A percentile compares a stretch with the other conserved stretches of the same genome.
These are phyloP conservation scores for Micractinium sp. DNA, from an alignment of 139 green algal species.

Conservation along the genomic window DNA sequence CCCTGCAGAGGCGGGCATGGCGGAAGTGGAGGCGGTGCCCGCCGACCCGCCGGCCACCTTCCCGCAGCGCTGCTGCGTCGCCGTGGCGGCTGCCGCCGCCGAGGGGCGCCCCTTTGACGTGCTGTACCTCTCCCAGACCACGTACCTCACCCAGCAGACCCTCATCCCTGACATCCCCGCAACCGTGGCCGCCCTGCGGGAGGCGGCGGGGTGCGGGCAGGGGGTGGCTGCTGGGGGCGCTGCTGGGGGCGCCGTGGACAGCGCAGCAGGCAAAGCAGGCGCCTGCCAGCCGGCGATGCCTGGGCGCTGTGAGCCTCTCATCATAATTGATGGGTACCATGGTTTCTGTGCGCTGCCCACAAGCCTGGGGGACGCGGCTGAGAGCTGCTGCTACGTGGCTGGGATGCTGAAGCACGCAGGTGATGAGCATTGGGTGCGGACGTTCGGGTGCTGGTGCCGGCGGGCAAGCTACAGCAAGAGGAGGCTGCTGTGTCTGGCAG, in stretches of 20 bases:
- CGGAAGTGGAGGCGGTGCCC: slow-evolving; percentile 24
- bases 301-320: neutral
- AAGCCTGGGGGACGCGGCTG: neutral
- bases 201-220: neutral
- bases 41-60: slow-evolving; percentile 34
- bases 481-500: too few species aligned
- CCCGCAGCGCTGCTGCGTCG: slow-evolving; percentile 1
- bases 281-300: neutral
- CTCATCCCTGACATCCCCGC: slow-evolving; percentile 26
- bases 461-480: too few species aligned
- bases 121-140: slow-evolving; percentile 32
- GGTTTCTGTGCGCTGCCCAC: slow-evolving; percentile 35
- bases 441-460: too few species aligned
- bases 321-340: slow-evolving; percentile 44
- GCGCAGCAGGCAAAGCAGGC: neutral
- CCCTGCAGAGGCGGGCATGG: slow-evolving; percentile 5
- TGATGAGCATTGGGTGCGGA: neutral
- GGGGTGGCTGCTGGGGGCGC: neutral
- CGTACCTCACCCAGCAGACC: slow-evolving; percentile 27
- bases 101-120: slow-evolving; percentile 1
- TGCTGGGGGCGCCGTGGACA: too few species aligned
- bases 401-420: slow-evolving; percentile 45
- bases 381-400: slow-evolving; percentile 32
- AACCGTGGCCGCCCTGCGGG: slow-evolving; percentile 4
- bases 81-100: slow-evolving; percentile 2